These are phyloP conservation scores for Lentinus tigrinus DNA, from an alignment of 768 basidiomycete genomes.

Conservation along the genomic window DNA sequence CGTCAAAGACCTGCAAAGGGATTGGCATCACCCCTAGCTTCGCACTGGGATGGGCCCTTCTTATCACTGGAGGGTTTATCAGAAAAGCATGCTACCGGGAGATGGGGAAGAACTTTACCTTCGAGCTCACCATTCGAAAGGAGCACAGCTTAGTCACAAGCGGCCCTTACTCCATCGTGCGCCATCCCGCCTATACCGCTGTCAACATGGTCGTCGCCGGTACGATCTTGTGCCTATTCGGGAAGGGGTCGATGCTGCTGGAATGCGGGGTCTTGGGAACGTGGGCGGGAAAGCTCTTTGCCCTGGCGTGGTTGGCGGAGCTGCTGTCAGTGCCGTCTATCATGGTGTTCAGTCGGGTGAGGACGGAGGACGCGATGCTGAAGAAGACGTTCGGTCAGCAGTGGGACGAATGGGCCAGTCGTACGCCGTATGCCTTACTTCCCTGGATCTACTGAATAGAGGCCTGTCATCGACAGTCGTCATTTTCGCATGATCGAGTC, in stretches of 20 bases:
- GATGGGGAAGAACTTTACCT: conserved; percentile 29
- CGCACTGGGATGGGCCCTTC: conserved; percentile 11
- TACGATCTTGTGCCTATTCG: neutral
- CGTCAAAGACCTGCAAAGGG: neutral
- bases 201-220: conserved; percentile 11
- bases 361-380: conserved; percentile 19
- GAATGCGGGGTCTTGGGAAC: conserved; percentile 16
- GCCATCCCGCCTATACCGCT: conserved; percentile 29
- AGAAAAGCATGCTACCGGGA: conserved; percentile 23
- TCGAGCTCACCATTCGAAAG: conserved; percentile 25
- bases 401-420: conserved; percentile 21
- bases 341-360: conserved; percentile 4
- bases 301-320: conserved; percentile 4
- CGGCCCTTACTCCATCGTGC: conserved; percentile 30
- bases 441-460: conserved; percentile 11
- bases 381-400: conserved; percentile 18
- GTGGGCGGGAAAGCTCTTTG: conserved; percentile 5
- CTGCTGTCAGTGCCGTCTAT: conserved; percentile 2
- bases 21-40: conserved; percentile 14
- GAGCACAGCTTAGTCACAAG: conserved; percentile 27
- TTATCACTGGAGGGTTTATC: conserved; percentile 9
- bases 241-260: conserved; percentile 17
- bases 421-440: conserved; percentile 17
- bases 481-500: no score
- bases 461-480: neutral